Evolutionary conservation across 2,329 filamentous ascomycete genomes (phyloP).

Genomic region (Blumeriella jaapii): DNA sequence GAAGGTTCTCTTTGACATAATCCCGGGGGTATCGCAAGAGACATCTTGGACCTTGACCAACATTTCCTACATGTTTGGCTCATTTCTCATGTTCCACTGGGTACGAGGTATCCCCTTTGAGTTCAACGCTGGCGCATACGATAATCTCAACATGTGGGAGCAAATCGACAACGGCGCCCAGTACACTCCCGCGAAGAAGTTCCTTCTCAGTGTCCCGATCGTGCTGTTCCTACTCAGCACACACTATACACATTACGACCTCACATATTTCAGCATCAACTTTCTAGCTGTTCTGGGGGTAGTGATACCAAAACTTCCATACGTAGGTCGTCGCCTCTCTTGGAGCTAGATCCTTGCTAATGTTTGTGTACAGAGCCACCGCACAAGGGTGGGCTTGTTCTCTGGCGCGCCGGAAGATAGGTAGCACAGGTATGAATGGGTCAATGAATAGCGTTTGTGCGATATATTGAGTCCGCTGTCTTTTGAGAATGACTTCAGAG

Average conservation of each 20-base stretch:
- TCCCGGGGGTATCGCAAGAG: constrained; percentile 93
- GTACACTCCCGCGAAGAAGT: constrained; percentile 98
- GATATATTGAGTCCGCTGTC: constrained; percentile 21
- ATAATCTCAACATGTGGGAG: constrained; percentile 99
- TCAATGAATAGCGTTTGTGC: constrained; percentile 24
- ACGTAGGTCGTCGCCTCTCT: constrained; percentile 45
- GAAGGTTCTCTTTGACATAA: constrained; percentile 95
- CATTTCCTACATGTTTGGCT: constrained; percentile 97
- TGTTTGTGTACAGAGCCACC: constrained; percentile 50
- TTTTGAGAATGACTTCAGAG: constrained; percentile 18
- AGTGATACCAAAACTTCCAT: constrained; percentile 91
- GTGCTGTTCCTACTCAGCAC: constrained; percentile 92
- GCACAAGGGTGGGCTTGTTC: constrained; percentile 66
- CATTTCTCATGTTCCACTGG: constrained; percentile 99
- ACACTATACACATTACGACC: constrained; percentile 96
- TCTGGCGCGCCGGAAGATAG: constrained; percentile 55
- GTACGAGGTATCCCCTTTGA: constrained; percentile 97
- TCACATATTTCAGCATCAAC: constrained; percentile 96
- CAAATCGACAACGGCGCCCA: constrained; percentile 99
- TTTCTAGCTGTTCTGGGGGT: constrained; percentile 85
- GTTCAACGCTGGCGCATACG: constrained; percentile 96
- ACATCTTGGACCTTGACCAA: constrained; percentile 98
- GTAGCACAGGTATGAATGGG: constrained; percentile 18
- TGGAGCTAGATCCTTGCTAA: constrained; percentile 8
- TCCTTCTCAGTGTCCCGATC: constrained; percentile 87